Percentiles rank a stretch among this genome's conserved stretches.
Evolutionary conservation across 2,329 filamentous ascomycete genomes (phyloP).

Genomic region (Xylariaceae sp.): DNA sequence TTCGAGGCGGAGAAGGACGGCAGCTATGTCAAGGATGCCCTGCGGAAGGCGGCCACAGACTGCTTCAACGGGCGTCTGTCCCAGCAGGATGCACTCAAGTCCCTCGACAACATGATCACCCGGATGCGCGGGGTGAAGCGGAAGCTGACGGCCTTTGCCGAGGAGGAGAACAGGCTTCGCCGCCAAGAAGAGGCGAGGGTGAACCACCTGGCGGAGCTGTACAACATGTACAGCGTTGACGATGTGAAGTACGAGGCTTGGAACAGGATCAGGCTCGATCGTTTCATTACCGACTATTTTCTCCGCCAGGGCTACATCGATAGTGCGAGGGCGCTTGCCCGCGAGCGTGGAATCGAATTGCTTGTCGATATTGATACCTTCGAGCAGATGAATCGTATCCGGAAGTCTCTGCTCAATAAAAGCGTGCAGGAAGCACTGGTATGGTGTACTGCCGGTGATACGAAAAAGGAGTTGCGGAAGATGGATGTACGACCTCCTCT

Average conservation of each 20-base stretch:
- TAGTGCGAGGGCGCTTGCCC: conserved; percentile 69
- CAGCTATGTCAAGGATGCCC: conserved; percentile 53
- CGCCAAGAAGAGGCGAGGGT: conserved; percentile 71
- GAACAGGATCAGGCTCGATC: conserved; percentile 74
- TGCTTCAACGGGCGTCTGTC: conserved; percentile 58
- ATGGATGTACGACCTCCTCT: conserved; percentile 56
- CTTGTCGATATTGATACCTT: conserved; percentile 89
- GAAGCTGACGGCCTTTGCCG: conserved; percentile 71
- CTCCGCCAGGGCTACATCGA: conserved; percentile 75
- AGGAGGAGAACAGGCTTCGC: conserved; percentile 75
- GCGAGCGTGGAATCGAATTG: conserved; percentile 68
- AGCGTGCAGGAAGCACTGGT: conserved; percentile 73
- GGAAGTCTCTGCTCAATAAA: conserved; percentile 62
- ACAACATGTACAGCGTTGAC: conserved; percentile 71
- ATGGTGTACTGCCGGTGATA: conserved; percentile 75
- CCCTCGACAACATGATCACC: conserved; percentile 77
- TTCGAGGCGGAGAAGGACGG: conserved; percentile 69
- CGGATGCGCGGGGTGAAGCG: conserved; percentile 83
- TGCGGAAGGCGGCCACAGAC: conserved; percentile 60
- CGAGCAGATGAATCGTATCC: conserved; percentile 71
- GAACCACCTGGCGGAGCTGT: conserved; percentile 73
- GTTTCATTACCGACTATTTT: conserved; percentile 88
- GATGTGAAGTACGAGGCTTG: conserved; percentile 93
- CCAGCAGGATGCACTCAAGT: conserved; percentile 68
- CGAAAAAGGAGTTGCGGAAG: conserved; percentile 87